A percentile compares a stretch with the other conserved stretches of the same genome.
Conservation (phyloP, 345 rosid genomes). For the Citropsis articulata region DNA sequence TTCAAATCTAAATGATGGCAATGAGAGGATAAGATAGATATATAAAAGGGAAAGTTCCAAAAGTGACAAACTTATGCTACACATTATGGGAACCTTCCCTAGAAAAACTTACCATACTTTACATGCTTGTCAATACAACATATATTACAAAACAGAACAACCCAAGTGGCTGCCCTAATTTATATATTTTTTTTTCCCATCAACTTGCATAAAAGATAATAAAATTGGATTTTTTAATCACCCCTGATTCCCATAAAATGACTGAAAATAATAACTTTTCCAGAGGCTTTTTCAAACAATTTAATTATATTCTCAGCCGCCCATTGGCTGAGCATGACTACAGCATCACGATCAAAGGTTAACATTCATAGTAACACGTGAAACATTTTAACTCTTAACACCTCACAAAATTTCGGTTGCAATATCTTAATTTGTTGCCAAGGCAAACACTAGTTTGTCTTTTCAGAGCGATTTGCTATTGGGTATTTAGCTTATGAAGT, state of each 20-base stretch:
- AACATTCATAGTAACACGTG: background rate
- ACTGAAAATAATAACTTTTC: background rate
- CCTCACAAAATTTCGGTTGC: background rate
- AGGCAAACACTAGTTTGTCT: no score
- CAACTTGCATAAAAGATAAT: background rate
- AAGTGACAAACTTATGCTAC: background rate
- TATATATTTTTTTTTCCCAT: background rate
- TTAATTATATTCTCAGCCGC: background rate
- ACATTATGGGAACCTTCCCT: slow-evolving; percentile 5
- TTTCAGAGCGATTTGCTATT: background rate
- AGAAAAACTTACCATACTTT: background rate
- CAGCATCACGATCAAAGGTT: background rate
- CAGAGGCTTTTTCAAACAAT: background rate
- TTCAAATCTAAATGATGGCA: background rate
- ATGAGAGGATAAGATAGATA: background rate
- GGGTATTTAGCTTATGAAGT: background rate
- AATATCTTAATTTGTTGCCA: background rate
- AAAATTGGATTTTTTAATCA: background rate
- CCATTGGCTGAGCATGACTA: background rate
- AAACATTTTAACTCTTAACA: no score
- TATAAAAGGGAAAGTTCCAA: background rate
- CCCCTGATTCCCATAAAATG: background rate
- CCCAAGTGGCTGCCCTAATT: background rate
- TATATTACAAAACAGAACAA: background rate
- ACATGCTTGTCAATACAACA: no score